Base-by-base conservation (phyloP, 1,139 yeast species). In the Yamadazyma oceani region DNA sequence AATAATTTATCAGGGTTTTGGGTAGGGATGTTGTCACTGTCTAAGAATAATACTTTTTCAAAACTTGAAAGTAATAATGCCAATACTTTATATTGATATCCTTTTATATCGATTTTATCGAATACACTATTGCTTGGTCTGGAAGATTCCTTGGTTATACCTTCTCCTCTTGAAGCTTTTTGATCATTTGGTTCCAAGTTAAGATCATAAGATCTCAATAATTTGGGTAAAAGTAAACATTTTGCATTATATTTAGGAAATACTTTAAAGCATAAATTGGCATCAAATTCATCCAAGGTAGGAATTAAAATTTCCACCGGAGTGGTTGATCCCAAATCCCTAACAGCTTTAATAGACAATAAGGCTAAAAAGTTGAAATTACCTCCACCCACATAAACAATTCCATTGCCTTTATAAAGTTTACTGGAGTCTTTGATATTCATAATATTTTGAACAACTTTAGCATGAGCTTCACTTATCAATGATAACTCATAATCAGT, bases 271-370 rank as follows among this genome's bases (percentile, higher is more conserved):
- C 96, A 87, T 22, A 84, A 63, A 32, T 80, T 81, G 8, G 73
- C 56, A 54, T 86, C 95, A 54, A 79, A 85, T 53, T 85, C 94
- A 11, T 77, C 80, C 31, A 72, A 58, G 25, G 79, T 75, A 7
- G 92, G 92, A 40, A 87, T 79, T 44, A 85, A 68, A 4, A 87
- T 81, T 61, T 87, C 96, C 14, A 86, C 80, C 0, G 96, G 96
- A 30, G 85, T 59, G 24, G 69, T 63, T 6, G 82, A 76, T 0
- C 89, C 88, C 14, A 75, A 60, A 13, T 79, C 73, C 45, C 95
- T 65, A 35, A 87, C 60, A 37, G 83, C 73, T 53, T 78, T 75
- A 43, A 87, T 72, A 1, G 92, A 80, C 19, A 84, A 62, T 34
- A 85, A 62, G 12, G 88, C 76, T 45, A 85, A 64, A 73, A 94